Evolutionary conservation across 2,329 filamentous ascomycete species (phyloP).

Genomic region (Karstenula rhodostoma): DNA sequence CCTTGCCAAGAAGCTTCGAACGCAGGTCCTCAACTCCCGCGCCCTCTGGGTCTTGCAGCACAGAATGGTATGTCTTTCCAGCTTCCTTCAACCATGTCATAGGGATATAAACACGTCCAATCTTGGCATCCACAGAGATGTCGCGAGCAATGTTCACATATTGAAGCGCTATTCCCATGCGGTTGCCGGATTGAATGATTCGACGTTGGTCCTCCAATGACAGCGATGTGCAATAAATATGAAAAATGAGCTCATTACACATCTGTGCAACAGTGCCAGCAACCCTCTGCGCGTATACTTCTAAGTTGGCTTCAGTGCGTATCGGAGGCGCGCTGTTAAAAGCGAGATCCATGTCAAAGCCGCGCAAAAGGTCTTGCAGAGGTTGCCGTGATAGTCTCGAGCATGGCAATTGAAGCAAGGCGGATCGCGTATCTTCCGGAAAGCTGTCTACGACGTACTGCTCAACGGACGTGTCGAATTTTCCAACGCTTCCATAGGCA

Average conservation of each 20-base stretch:
- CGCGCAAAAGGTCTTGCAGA: conserved; percentile 69
- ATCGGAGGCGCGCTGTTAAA: conserved; percentile 65
- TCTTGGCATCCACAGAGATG: conserved; percentile 70
- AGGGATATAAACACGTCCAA: conserved; percentile 74
- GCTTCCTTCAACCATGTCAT: conserved; percentile 68
- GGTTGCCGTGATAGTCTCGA: conserved; percentile 65
- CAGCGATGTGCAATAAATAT: conserved; percentile 57
- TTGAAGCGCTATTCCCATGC: conserved; percentile 78
- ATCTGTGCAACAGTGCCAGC: conserved; percentile 76
- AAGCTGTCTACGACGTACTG: conserved; percentile 60
- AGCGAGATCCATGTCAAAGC: conserved; percentile 72
- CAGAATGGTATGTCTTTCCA: conserved; percentile 61
- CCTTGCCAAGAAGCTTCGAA: conserved; percentile 64
- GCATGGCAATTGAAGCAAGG: conserved; percentile 67
- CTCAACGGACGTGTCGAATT: conserved; percentile 17
- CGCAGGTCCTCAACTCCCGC: conserved; percentile 61
- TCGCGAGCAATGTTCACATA: conserved; percentile 81
- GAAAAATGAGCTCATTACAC: conserved; percentile 71
- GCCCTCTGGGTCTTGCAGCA: conserved; percentile 61
- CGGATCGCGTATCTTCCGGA: conserved; percentile 60
- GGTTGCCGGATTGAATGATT: conserved; percentile 64
- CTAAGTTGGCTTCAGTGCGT: conserved; percentile 64
- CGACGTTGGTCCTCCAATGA: conserved; percentile 44
- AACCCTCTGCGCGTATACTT: conserved; percentile 71
- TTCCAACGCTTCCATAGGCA: conserved; percentile 52